Evolutionary conservation across 345 rosid genomes (phyloP).

Genomic region (Moricandia arvensis): DNA sequence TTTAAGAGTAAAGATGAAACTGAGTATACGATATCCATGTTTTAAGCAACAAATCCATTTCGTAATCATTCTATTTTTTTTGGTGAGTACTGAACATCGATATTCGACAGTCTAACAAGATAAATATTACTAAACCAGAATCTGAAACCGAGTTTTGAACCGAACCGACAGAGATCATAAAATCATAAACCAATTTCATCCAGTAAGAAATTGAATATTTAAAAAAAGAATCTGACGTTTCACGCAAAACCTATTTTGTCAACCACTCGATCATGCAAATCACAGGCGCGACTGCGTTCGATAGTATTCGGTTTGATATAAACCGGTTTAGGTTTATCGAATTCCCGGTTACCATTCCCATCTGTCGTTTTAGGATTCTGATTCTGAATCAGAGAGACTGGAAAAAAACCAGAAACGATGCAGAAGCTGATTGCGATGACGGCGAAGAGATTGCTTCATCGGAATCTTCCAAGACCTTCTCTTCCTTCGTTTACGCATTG

Average conservation of each 20-base stretch:
- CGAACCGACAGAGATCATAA: neutral
- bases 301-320: neutral
- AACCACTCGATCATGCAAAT: no score
- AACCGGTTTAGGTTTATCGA: neutral
- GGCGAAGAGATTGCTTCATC: neutral
- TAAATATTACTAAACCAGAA: neutral
- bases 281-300: neutral
- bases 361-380: neutral
- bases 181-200: neutral
- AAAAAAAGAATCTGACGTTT: no score
- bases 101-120: no score
- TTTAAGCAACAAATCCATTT: no score
- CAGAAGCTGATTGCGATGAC: neutral
- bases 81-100: no score
- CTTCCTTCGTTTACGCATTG: neutral
- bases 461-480: neutral
- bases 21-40: no score
- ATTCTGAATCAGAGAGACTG: neutral
- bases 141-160: neutral
- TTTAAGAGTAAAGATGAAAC: no score
- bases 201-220: no score
- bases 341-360: neutral
- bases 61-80: no score
- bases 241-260: no score
- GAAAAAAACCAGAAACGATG: neutral